Evolutionary conservation across 2,329 filamentous ascomycete genomes (phyloP), one percentile per base, ranked within the genome.

Genomic region (Fusarium avenaceum): DNA sequence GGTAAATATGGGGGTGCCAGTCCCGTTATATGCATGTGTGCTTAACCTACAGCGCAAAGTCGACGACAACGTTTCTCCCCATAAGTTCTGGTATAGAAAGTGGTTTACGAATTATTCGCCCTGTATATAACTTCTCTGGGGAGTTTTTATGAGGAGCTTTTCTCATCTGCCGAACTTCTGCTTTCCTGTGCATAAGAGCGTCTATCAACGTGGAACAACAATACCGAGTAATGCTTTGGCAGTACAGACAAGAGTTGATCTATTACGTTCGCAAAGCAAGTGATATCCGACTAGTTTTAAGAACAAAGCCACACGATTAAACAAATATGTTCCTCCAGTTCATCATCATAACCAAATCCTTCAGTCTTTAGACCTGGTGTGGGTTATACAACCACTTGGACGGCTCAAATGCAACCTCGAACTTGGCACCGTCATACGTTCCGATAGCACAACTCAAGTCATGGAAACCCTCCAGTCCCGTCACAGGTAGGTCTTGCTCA

Each of bases 401-500:
- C 24, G 85, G 83, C 44, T 86, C 84, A 72, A 92, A 89, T 9
- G 88, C 81, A 11, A 90, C 85, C 77, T 93, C 90, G 68, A 92
- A 90, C 47, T 85, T 84, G 2, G 91, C 86, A n/a, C 80, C 83
- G 4, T 90, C 89, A 76, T 90, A 94, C 14, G 89, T 85, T 2
- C 92, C 92, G 45, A 96, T 83, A 1, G 90, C 88, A 17, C 88
- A 89, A 72, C 88, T 89, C 57, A 94, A 67, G 76, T 95, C 92
- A 70, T 91, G 87, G 50, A 87, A 85, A 0, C 92, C 92, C 75
- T 92, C 89, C 47, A 95, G 78, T 0, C 92, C 92, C 6, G 80
- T 83, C 2, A 91, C 86, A 0, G 89, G 87, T 58, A 87, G 77
- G 72, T 91, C 88, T 72, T 86, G 79, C 68, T 86, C 80, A 5